Evolutionary conservation across 176 grass and related monocot species (phyloP).

Genomic region (Chloris gayana): DNA sequence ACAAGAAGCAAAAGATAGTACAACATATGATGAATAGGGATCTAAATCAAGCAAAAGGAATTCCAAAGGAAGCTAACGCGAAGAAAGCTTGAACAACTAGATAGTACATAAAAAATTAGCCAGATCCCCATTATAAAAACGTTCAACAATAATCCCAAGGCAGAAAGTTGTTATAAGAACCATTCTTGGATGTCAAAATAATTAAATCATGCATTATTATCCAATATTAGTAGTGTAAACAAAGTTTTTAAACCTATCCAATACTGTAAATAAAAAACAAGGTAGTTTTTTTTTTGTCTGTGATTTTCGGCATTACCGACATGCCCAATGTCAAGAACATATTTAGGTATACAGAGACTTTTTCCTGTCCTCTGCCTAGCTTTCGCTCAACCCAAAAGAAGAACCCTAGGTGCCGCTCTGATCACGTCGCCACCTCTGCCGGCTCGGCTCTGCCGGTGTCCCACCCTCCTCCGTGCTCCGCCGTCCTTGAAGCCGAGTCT

Average conservation of each 20-base stretch:
- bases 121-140: neutral
- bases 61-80: neutral
- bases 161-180: conserved; percentile 5
- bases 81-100: neutral
- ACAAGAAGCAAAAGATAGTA: conserved; percentile 27
- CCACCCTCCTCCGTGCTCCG: too few species aligned
- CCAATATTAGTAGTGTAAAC: neutral
- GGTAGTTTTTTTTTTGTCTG: neutral
- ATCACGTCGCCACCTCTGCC: too few species aligned
- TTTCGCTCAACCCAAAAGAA: too few species aligned
- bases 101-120: neutral
- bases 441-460: too few species aligned
- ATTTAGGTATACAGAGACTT: too few species aligned
- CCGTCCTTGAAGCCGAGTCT: too few species aligned
- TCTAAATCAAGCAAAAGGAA: neutral
- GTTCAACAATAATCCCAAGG: neutral
- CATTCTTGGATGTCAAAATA: neutral
- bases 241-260: neutral
- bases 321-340: neutral
- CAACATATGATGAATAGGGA: neutral
- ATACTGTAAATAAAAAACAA: neutral
- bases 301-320: neutral
- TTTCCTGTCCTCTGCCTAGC: too few species aligned
- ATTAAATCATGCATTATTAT: neutral
- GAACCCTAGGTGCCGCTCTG: too few species aligned